These are phyloP conservation scores for Pichia manshurica DNA, from an alignment of 805 yeast genomes.

Conservation along the genomic window DNA sequence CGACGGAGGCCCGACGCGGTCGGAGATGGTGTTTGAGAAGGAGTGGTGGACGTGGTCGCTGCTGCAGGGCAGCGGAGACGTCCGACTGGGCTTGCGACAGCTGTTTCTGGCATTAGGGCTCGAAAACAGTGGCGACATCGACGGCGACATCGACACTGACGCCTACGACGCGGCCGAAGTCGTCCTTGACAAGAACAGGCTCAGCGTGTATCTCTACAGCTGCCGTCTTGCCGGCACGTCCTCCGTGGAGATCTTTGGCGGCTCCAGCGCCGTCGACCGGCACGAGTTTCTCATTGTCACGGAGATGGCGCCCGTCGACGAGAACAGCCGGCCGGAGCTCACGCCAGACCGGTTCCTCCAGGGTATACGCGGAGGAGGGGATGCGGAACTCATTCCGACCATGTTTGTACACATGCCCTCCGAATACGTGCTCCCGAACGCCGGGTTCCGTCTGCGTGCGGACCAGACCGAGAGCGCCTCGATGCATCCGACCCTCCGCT, in stretches of 20 bases:
- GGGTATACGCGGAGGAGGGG: constrained; percentile 8
- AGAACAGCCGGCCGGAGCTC: background rate
- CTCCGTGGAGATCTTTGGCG: background rate
- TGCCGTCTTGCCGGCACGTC: background rate
- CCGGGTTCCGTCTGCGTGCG: too few relatives aligned
- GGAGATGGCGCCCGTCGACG: background rate
- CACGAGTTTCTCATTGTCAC: constrained; percentile 16
- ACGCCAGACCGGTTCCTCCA: constrained; percentile 8
- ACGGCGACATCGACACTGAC: too few relatives aligned
- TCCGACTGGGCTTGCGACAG: too few relatives aligned
- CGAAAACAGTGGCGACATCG: too few relatives aligned
- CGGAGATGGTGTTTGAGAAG: constrained; percentile 16
- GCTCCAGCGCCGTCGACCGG: background rate
- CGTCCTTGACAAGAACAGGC: constrained; percentile 1
- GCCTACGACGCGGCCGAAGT: constrained; percentile 6
- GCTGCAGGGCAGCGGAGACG: background rate
- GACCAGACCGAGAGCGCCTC: background rate
- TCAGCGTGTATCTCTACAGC: background rate
- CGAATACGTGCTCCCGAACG: too few relatives aligned
- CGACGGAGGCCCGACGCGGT: background rate
- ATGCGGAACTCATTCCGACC: constrained; percentile 15
- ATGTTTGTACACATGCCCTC: background rate
- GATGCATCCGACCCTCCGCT: constrained; percentile 23
- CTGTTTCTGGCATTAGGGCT: too few relatives aligned
- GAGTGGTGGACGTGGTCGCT: constrained; percentile 25